Evolutionary conservation across 2,329 filamentous ascomycete species (phyloP), one percentile per base, ranked within the genome.

Genomic region (Monilinia aucupariae): DNA sequence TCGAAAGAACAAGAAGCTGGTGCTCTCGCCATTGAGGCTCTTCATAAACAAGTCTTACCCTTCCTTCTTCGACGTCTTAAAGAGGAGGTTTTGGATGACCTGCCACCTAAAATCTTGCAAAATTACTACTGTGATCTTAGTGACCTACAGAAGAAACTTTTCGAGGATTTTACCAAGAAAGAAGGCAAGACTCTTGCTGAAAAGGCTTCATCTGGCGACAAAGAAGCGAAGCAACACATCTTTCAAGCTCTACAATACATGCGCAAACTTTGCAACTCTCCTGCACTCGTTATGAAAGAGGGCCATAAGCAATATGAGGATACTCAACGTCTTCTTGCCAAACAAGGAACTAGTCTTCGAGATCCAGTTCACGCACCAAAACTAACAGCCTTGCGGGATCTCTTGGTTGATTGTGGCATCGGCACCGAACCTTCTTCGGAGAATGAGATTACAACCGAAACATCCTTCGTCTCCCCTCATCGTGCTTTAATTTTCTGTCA

Each of bases 211-310:
- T 87, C 86, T 34, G 87, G 89, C 34, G 93, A 97, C 73, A 96
- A 96, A 74, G 91, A 96, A 66, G 88, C 92, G 68, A 99, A 99
- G 76, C 90, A 96, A 75, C 94, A 99, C 75, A 99, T 99, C 69
- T 99, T 99, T 88, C 93, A 97, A 75, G 94, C 96, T 4, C 78
- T 99, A 51, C 96, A 99, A 75, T 99, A 99, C 77, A 99, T 99
- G 96, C 91, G 96, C 65, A 97, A 97, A 78, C 85, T 99, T 7
- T 99, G 94, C 82, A 99, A 99, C 75, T 97, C 94, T 3, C 94
- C 94, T 0, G 92, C 94, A 0, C 82, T 99, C 68, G 94, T 99
- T 12, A 91, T 99, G 82, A 97, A 97, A 73, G 92, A 94, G 59
- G 91, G 87, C 22, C 93, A 96, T 76, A 91, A 89, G 73, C 85